Evolutionary conservation across 352 stramenopile species (phyloP).

Genomic region (Achlya hypogyna): DNA sequence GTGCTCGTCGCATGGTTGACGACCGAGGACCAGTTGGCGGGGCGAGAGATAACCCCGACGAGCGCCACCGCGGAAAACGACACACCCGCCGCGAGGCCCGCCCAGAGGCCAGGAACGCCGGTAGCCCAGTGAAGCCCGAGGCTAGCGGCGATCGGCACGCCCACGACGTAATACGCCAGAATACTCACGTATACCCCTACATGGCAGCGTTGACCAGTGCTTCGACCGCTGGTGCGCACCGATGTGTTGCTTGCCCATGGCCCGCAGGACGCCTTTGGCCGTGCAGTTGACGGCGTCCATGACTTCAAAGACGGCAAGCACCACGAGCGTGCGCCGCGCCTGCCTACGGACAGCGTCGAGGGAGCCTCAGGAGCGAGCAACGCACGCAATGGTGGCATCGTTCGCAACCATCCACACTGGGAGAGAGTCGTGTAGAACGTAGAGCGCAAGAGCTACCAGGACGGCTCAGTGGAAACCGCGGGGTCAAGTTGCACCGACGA

Average conservation of each 20-base stretch:
- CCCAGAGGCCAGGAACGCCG: conserved; percentile 44
- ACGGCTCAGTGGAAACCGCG: neutral
- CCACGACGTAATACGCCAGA: conserved; percentile 66
- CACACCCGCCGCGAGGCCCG: conserved; percentile 46
- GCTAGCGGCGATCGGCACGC: conserved; percentile 64
- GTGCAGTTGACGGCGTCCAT: conserved; percentile 43
- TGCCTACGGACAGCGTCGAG: neutral
- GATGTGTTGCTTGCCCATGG: conserved; percentile 49
- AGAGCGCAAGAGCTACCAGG: conserved; percentile 3
- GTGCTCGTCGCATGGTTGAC: neutral
- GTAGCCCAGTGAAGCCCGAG: conserved; percentile 40
- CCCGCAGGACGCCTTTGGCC: conserved; percentile 56
- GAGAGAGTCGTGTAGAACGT: conserved; percentile 32
- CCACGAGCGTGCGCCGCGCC: conserved; percentile 23
- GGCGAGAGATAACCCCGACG: neutral
- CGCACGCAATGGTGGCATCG: conserved; percentile 30
- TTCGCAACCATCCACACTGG: conserved; percentile 67
- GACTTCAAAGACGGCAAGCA: conserved; percentile 32
- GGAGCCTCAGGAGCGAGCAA: conserved; percentile 20
- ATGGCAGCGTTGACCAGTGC: conserved; percentile 24
- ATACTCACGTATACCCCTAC: conserved; percentile 35
- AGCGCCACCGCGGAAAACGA: conserved; percentile 3
- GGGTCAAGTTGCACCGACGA: conserved; percentile 1
- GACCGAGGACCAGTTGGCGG: neutral
- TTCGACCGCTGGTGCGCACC: too few relatives aligned